phyloP scores from a whole-genome alignment of 495 filamentous ascomycete genomes.

The Neurospora africana region DNA sequence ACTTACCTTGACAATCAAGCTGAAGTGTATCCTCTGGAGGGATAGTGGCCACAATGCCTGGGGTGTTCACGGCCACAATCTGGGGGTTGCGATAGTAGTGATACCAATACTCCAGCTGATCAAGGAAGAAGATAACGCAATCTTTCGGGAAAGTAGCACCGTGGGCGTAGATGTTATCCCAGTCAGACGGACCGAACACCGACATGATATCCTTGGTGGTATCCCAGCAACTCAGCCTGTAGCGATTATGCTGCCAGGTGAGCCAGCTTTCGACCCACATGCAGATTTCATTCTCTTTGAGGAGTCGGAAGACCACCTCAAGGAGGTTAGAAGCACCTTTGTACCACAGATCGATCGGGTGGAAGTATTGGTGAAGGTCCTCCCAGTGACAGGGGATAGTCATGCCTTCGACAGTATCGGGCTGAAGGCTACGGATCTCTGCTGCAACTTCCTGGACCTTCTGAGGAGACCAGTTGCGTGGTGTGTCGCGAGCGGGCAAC shows the following conservation, averaged over 20 bases:
- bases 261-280: conserved; percentile 16
- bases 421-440: conserved; percentile 21
- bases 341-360: conserved; percentile 38
- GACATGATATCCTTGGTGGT: conserved; percentile 12
- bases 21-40: not conserved
- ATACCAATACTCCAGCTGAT: conserved; percentile 2
- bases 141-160: not conserved
- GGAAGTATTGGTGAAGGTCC: conserved; percentile 43
- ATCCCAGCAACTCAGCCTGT: conserved; percentile 17
- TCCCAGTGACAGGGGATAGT: conserved; percentile 10
- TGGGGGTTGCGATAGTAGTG: not conserved
- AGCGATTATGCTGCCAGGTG: conserved; percentile 2
- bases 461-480: conserved; percentile 3
- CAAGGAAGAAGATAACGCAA: conserved; percentile 1
- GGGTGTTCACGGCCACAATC: not conserved
- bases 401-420: conserved; percentile 21
- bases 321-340: conserved; percentile 36
- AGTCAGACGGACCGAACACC: conserved; percentile 8
- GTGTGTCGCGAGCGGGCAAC: conserved; percentile 15
- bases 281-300: conserved; percentile 22
- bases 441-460: conserved; percentile 21
- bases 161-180: not conserved
- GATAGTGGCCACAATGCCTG: not conserved
- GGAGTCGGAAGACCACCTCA: conserved; percentile 21
- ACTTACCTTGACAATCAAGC: not conserved